Percentiles rank a stretch among this genome's conserved stretches.
Evolutionary conservation across 2,329 filamentous ascomycete genomes (phyloP).

Genomic region (Epichloe sibirici): DNA sequence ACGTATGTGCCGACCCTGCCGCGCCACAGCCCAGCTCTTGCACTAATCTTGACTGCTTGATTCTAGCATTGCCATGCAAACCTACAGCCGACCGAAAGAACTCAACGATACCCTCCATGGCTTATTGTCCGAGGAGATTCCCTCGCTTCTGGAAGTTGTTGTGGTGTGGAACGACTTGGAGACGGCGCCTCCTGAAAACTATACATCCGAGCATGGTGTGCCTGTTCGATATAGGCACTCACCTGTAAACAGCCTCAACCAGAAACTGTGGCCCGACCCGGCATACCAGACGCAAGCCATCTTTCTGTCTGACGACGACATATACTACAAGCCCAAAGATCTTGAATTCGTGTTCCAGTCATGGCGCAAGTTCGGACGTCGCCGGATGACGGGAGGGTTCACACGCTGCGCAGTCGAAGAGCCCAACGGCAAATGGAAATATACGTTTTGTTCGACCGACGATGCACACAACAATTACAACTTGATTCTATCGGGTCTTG

Average conservation of each 20-base stretch:
- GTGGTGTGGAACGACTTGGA: conserved; percentile 26
- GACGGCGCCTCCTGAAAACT: conserved; percentile 16
- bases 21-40: neutral
- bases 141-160: conserved; percentile 26
- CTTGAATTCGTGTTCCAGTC: conserved; percentile 29
- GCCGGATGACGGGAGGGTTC: conserved; percentile 23
- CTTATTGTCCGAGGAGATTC: conserved; percentile 18
- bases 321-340: conserved; percentile 25
- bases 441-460: conserved; percentile 19
- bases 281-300: conserved; percentile 25
- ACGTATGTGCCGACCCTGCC: conserved; percentile 13
- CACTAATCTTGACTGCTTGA: neutral
- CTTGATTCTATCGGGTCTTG: conserved; percentile 25
- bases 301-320: conserved; percentile 28
- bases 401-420: conserved; percentile 20
- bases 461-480: conserved; percentile 18
- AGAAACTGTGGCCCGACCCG: conserved; percentile 25
- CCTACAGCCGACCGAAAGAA: conserved; percentile 23
- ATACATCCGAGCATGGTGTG: conserved; percentile 18
- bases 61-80: conserved; percentile 24
- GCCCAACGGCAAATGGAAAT: conserved; percentile 17
- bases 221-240: conserved; percentile 22
- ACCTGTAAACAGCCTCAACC: conserved; percentile 23
- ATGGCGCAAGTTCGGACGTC: conserved; percentile 26
- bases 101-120: conserved; percentile 18